A percentile compares a stretch with the other conserved stretches of the same genome.
Evolutionary conservation across 2,329 filamentous ascomycete genomes (phyloP).

Genomic region (Cadophora sp.): DNA sequence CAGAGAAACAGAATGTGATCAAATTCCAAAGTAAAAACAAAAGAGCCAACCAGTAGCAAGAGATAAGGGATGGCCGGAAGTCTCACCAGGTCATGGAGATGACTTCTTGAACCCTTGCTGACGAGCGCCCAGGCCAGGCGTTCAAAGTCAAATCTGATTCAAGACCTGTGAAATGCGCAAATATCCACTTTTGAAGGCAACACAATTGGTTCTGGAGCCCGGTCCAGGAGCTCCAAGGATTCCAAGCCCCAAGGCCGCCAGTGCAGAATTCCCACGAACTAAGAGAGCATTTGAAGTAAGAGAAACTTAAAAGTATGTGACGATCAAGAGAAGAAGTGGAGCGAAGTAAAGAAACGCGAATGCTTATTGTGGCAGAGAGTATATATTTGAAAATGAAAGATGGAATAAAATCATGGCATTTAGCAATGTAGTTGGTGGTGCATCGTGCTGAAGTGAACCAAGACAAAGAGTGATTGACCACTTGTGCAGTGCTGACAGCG

Average conservation of each 20-base stretch:
- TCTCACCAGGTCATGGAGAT: background rate
- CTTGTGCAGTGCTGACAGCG: background rate
- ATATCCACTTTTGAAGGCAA: background rate
- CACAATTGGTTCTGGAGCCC: constrained; percentile 6
- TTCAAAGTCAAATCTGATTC: background rate
- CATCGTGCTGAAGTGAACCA: background rate
- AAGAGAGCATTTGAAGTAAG: background rate
- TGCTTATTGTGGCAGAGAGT: background rate
- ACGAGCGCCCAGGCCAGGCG: background rate
- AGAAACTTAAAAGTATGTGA: background rate
- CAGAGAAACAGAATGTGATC: background rate
- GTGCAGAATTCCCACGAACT: background rate
- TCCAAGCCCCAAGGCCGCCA: background rate
- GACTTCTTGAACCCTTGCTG: background rate
- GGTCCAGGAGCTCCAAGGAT: background rate
- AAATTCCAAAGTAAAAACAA: background rate
- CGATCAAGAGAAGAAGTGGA: background rate
- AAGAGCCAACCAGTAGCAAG: background rate
- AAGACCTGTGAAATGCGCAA: background rate
- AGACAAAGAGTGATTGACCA: constrained; percentile 13
- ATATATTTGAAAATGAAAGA: background rate
- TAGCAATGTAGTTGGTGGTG: background rate
- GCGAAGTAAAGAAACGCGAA: background rate
- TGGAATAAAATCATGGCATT: background rate
- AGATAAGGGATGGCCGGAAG: background rate